Base-by-base conservation (phyloP, 73 alveolate genomes). In the Tetrahymena borealis region DNA sequence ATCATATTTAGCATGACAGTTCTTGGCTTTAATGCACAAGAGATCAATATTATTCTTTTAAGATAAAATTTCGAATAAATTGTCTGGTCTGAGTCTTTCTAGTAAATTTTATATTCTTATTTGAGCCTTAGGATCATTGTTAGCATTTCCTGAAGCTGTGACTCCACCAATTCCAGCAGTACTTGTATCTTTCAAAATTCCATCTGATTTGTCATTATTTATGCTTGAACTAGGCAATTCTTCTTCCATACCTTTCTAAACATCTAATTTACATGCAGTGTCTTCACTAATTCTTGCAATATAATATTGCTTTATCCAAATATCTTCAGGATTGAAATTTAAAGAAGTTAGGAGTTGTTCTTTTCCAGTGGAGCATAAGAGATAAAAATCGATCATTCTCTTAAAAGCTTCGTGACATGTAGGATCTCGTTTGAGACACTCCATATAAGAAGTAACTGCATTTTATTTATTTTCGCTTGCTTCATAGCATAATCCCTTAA, bases 21-120 rank as follows among this genome's bases (percentile, higher is more conserved):
- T 96, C 94, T 98, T 99, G 4, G 99, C 99, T 92, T 97, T 98
- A 91, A 98, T 97, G 38, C 95, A 78, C 97, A 96, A 93, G 40
- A 98, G 91, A 94, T 98, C 99, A 85, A 97, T 96, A 79, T 96
- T 96, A 77, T 96, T 97, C 38, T 95, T 94, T 78, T 94, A 94
- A n/a, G 95, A 90, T 39, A 98, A 96, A 24, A 96, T 93, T 39
- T 96, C 98, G 92, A 96, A 94, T 35, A 97, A 15, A 60, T 60
- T 60, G 4, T 60, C 85, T 24, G 85, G 85, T 20, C 85, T 60
- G n/a, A 60, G 31, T 60, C 85, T 60, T 60, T 60, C 85, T 9
- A 60, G 28, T n/a, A 60, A 60, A 60, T 60, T 60, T 60, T 60
- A 60, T 15, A 60, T 60, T 60, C 85, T 60, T 24, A 60, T 60